phyloP scores from a whole-genome alignment of 2,329 filamentous ascomycete genomes.

The Ustulina deusta region DNA sequence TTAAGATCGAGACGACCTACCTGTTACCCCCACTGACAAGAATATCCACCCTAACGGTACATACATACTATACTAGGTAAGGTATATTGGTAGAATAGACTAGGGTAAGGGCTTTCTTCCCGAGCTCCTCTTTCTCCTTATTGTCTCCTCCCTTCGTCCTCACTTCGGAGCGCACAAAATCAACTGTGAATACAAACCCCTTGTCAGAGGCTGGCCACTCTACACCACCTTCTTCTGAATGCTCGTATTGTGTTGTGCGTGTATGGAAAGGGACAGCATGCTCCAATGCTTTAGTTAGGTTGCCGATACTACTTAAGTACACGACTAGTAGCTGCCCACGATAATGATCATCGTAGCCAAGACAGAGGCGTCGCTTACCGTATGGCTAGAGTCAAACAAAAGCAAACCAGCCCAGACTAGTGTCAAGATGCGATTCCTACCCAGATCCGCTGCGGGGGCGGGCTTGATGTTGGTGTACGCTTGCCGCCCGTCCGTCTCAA shows the following conservation, averaged over 20 bases:
- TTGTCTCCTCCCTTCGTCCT: constrained; percentile 19
- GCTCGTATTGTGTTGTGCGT: not conserved
- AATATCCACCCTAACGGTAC: constrained; percentile 17
- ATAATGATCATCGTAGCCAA: constrained; percentile 25
- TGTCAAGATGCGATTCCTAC: constrained; percentile 16
- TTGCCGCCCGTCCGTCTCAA: constrained; percentile 8
- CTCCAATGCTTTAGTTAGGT: constrained; percentile 4
- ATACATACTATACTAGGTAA: too few relatives aligned
- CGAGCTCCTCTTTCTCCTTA: constrained; percentile 13
- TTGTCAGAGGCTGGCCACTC: constrained; percentile 13
- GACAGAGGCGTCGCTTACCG: constrained; percentile 23
- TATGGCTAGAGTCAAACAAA: constrained; percentile 25
- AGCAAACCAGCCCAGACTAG: constrained; percentile 25
- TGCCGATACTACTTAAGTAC: not conserved
- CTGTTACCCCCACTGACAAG: not conserved
- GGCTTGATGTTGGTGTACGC: constrained; percentile 9
- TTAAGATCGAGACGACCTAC: constrained; percentile 2
- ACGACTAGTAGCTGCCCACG: not conserved
- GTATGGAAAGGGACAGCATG: constrained; percentile 2
- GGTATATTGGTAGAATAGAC: constrained; percentile 36
- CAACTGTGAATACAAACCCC: not conserved
- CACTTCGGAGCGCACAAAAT: constrained; percentile 14
- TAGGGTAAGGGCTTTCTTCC: constrained; percentile 30
- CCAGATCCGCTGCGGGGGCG: constrained; percentile 20
- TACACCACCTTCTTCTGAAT: not conserved